Evolutionary conservation across 768 basidiomycete species (phyloP), one percentile per base, ranked within the genome.

Genomic region (Suillus occidentalis): DNA sequence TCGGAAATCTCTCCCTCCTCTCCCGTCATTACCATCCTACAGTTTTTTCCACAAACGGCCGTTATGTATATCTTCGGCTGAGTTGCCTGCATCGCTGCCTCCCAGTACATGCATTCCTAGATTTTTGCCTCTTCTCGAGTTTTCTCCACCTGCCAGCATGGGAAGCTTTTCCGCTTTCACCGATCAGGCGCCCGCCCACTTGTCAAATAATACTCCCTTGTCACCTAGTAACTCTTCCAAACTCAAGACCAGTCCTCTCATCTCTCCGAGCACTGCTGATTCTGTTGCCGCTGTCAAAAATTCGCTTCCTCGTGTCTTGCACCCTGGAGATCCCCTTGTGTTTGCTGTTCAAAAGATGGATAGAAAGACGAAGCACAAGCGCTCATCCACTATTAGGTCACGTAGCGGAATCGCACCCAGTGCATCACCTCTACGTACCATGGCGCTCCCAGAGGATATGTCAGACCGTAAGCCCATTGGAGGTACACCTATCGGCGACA

Each of bases 1-100:
- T 39, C 67, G 74, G 52, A 68, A 47, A 39, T 68, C 76, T 25
- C 43, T 60, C 0, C 69, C 70, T 34, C 68, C 71, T 6, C 31
- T 74, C 47, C 74, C 72, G 8, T 63, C 69, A 14, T 47, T 76
- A 18, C 71, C 75, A 25, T 57, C 14, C 10, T 64, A 69, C 25
- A 62, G 60, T 42, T 63, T 66, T 39, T n/a, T 63, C 6, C 28
- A 34, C 4, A 49, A 22, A 28, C 25, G 10, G 16, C 10, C 52
- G 14, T 45, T 20, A 20, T 14, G 25, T 0, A 42, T 12, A 28
- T 10, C 59, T 42, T 4, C 42, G 7, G 39, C 4, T 25, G 40
- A 55, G 67, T 63, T 65, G 7, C 37, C 25, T 25, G 6, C 5
- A n/a, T 63, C 34, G 13, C 43, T 56, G 8, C n/a, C 47, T 65